phyloP scores from a whole-genome alignment of 208 protist species.

The Leishmania braziliensis region DNA sequence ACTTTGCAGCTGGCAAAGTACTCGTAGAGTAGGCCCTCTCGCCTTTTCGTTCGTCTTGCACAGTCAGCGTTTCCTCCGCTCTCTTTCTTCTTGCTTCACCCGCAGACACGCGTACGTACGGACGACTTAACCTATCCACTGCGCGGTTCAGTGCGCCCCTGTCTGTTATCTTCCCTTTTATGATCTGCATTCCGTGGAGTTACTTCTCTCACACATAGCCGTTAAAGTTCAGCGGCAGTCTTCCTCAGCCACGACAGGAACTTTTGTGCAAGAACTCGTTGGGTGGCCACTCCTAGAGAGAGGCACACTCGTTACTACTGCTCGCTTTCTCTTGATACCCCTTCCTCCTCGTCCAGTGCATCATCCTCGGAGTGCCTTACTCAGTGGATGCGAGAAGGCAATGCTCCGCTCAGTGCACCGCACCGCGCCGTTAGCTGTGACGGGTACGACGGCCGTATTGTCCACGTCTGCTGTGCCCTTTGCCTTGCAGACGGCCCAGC shows the following conservation, averaged over 20 bases:
- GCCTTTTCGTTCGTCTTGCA: not conserved
- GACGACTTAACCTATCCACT: too few species aligned
- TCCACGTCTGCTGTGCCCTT: constrained; percentile 7
- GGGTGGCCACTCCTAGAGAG: not conserved
- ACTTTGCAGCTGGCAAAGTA: not conserved
- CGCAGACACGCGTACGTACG: not conserved
- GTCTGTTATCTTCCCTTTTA: too few species aligned
- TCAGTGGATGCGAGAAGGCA: not conserved
- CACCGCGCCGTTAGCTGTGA: constrained; percentile 13
- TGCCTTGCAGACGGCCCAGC: constrained; percentile 29
- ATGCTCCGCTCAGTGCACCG: constrained; percentile 35
- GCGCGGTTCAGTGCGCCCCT: too few species aligned
- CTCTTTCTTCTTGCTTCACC: not conserved
- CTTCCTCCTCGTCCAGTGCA: not conserved
- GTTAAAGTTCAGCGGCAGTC: too few species aligned
- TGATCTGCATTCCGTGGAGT: too few species aligned
- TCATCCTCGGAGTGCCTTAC: not conserved
- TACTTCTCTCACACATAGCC: too few species aligned
- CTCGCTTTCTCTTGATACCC: not conserved
- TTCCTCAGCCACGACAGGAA: too few species aligned
- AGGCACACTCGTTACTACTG: not conserved
- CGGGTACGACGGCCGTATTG: constrained; percentile 3
- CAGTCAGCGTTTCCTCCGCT: not conserved
- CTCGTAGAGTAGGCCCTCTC: not conserved
- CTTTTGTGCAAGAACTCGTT: not conserved